These are phyloP conservation scores for Berberis vulgaris DNA, from an alignment of 164 flowering plant species.

Conservation along the genomic window DNA sequence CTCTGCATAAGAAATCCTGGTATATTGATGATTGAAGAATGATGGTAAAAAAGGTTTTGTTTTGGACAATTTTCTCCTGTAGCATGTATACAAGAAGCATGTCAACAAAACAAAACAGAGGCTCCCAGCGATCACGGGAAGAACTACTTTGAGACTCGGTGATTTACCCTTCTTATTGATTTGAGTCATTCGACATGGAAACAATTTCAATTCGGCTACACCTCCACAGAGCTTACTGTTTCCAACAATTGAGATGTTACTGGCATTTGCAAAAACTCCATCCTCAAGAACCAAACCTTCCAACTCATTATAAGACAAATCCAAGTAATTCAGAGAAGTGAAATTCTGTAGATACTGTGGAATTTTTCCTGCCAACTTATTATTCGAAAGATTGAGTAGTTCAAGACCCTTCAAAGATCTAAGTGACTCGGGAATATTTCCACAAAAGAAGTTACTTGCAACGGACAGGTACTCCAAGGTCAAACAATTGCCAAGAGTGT, in stretches of 20 bases:
- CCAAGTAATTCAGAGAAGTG: too few relatives aligned
- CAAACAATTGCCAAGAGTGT: conserved; percentile 2
- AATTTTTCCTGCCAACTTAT: conserved; percentile 6
- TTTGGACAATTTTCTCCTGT: not conserved
- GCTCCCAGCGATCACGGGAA: too few relatives aligned
- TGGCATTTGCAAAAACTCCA: too few relatives aligned
- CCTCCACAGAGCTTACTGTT: too few relatives aligned
- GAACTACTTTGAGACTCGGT: too few relatives aligned
- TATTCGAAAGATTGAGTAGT: conserved; percentile 3
- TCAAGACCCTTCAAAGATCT: conserved; percentile 2
- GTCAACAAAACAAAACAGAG: too few relatives aligned
- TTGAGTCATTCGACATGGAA: too few relatives aligned
- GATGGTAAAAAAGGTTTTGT: not conserved
- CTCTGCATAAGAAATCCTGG: not conserved
- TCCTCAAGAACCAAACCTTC: not conserved
- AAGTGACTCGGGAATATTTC: conserved; percentile 2
- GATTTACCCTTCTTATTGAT: too few relatives aligned
- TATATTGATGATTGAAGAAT: too few relatives aligned
- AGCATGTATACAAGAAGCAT: not conserved
- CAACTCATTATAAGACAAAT: too few relatives aligned
- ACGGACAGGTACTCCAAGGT: not conserved
- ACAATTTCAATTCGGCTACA: too few relatives aligned
- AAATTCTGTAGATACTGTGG: conserved; percentile 2
- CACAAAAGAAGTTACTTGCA: conserved; percentile 8
- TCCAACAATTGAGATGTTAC: too few relatives aligned